Conservation (phyloP, 2,329 filamentous ascomycete genomes). For the Aspergillus uvarum region DNA sequence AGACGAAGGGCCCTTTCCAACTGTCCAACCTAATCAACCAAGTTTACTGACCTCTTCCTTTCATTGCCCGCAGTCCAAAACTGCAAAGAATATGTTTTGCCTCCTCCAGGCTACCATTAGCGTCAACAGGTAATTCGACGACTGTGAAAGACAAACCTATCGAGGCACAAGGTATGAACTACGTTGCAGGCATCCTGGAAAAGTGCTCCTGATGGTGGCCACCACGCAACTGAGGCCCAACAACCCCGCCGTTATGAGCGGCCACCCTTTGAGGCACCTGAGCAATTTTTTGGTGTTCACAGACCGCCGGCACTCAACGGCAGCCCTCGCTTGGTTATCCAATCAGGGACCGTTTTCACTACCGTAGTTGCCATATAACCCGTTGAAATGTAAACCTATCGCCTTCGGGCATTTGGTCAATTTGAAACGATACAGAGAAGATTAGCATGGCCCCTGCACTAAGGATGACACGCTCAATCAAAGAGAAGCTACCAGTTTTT, state of each 20-base stretch:
- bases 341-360: constrained; percentile 7
- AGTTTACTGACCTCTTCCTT: no score
- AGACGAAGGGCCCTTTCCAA: no score
- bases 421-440: constrained; percentile 72
- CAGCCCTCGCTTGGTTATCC: constrained; percentile 1
- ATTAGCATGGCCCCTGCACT: constrained; percentile 83
- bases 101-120: no score
- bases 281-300: constrained; percentile 12
- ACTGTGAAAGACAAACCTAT: no score
- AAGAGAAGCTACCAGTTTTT: constrained; percentile 74
- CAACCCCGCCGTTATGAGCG: not conserved
- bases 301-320: not conserved
- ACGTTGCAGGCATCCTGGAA: no score
- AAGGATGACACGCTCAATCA: constrained; percentile 92
- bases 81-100: no score
- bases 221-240: not conserved
- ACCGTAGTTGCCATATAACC: constrained; percentile 20
- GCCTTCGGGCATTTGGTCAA: constrained; percentile 60
- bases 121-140: no score
- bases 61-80: no score
- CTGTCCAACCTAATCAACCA: no score
- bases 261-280: not conserved
- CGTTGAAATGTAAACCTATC: constrained; percentile 14
- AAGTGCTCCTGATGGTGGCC: not conserved
- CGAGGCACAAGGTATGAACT: not conserved